Percentiles rank a stretch among this genome's conserved stretches.
Conservation (phyloP, 225 moss, liverwort and hornwort species). For the Bryum argenteum region DNA sequence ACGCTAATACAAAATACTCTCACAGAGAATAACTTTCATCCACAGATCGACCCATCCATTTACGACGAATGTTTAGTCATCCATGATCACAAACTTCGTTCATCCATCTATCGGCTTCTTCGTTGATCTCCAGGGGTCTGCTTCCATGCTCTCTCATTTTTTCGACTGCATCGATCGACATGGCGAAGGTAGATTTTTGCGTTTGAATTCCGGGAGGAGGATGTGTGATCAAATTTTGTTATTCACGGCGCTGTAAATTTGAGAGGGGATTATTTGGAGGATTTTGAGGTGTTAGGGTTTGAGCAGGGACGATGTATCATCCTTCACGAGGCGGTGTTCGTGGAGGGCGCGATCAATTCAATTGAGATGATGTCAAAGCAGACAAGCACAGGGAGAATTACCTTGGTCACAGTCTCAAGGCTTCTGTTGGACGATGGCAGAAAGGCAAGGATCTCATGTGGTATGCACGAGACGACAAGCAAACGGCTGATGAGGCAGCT, state of each 20-base stretch:
- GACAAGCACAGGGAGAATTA: conserved; percentile 98
- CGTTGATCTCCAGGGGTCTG: no score
- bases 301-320: conserved; percentile 72
- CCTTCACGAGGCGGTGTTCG: conserved; percentile 95
- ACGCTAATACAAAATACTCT: no score
- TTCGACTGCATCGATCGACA: no score
- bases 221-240: background rate
- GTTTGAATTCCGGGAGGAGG: background rate
- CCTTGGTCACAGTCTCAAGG: conserved; percentile 92
- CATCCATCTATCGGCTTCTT: no score
- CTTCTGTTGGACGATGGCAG: conserved; percentile 98
- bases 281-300: conserved; percentile 28
- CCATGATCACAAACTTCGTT: no score
- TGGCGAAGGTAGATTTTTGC: background rate
- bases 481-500: conserved; percentile 51
- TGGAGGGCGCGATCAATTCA: conserved; percentile 94
- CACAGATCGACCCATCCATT: no score
- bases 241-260: no score
- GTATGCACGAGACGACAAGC: conserved; percentile 79
- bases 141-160: no score
- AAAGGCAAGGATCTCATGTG: conserved; percentile 97
- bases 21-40: no score
- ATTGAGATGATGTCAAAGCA: conserved; percentile 92
- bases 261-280: background rate
- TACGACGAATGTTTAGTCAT: no score